These are phyloP conservation scores for Asterionellopsis glacialis DNA, from an alignment of 108 stramenopile species.

Conservation along the genomic window DNA sequence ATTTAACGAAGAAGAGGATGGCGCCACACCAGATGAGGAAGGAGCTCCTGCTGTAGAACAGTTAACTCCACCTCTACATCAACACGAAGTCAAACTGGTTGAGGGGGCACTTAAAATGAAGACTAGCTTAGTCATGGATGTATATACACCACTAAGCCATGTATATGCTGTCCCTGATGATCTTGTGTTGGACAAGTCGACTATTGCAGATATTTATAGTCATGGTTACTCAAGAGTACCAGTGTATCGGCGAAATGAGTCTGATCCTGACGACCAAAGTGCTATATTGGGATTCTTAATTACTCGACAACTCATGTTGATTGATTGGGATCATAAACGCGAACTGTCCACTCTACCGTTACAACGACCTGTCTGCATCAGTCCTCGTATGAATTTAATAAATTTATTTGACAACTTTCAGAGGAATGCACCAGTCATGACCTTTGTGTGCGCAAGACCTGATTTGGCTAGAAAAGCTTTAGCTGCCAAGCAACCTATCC, in stretches of 20 bases:
- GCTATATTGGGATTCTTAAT: conserved; percentile 49
- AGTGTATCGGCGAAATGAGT: conserved; percentile 38
- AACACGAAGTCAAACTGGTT: conserved; percentile 36
- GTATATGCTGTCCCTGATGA: conserved; percentile 42
- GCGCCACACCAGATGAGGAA: not conserved
- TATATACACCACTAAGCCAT: conserved; percentile 45
- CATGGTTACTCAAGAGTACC: conserved; percentile 58
- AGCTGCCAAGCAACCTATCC: conserved; percentile 21
- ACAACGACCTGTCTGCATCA: conserved; percentile 41
- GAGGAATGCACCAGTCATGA: conserved; percentile 45
- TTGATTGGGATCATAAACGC: conserved; percentile 58
- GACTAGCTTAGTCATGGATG: conserved; percentile 57
- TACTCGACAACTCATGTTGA: conserved; percentile 58
- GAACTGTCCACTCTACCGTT: conserved; percentile 40
- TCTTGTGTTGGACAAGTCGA: conserved; percentile 37
- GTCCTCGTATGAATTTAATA: conserved; percentile 50
- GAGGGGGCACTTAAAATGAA: conserved; percentile 55
- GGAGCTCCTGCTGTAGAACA: conserved; percentile 16
- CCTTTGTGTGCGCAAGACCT: conserved; percentile 61
- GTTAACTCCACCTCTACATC: conserved; percentile 37
- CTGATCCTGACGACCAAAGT: conserved; percentile 14
- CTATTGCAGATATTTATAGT: conserved; percentile 48
- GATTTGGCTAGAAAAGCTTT: conserved; percentile 51
- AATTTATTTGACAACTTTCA: conserved; percentile 39
- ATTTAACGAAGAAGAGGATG: conserved; percentile 1